Evolutionary conservation across 495 filamentous ascomycete species (phyloP).

Genomic region (Durotheca rogersii): DNA sequence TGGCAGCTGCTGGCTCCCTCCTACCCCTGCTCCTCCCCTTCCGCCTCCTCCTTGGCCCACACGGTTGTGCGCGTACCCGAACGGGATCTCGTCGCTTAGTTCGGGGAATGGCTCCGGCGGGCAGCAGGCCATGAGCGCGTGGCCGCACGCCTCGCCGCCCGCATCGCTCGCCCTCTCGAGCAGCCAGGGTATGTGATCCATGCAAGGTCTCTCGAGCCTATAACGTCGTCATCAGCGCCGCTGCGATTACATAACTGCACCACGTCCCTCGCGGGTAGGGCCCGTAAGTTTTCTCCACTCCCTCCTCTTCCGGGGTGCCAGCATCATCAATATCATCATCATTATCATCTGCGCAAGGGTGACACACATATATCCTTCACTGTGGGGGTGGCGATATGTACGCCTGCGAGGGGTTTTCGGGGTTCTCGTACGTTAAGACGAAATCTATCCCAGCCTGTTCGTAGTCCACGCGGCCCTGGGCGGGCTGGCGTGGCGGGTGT

Average conservation of each 20-base stretch:
- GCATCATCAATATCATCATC: too few species aligned
- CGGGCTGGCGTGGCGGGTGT: constrained; percentile 27
- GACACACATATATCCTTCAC: constrained; percentile 35
- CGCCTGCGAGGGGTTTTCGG: constrained; percentile 54
- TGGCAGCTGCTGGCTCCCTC: too few species aligned
- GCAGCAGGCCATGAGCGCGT: constrained; percentile 87
- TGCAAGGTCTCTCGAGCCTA: constrained; percentile 93
- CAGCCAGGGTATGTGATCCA: constrained; percentile 85
- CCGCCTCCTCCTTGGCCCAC: constrained; percentile 44
- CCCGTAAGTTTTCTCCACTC: constrained; percentile 32
- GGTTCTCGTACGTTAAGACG: constrained; percentile 82
- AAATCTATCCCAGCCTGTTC: constrained; percentile 92
- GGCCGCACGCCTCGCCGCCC: constrained; percentile 63
- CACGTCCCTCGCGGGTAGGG: constrained; percentile 17
- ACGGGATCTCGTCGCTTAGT: constrained; percentile 51
- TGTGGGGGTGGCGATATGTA: constrained; percentile 66
- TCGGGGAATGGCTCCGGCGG: constrained; percentile 62
- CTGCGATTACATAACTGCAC: constrained; percentile 42
- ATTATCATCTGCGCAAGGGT: constrained; percentile 14
- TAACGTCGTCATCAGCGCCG: constrained; percentile 33
- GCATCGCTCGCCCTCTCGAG: constrained; percentile 57
- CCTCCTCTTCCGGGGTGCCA: too few species aligned
- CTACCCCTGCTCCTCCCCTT: too few species aligned
- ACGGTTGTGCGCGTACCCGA: constrained; percentile 48
- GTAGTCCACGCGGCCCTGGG: constrained; percentile 64